Evolutionary conservation across 2,329 filamentous ascomycete genomes (phyloP).

Genomic region (Sarocladiaceae sp.): DNA sequence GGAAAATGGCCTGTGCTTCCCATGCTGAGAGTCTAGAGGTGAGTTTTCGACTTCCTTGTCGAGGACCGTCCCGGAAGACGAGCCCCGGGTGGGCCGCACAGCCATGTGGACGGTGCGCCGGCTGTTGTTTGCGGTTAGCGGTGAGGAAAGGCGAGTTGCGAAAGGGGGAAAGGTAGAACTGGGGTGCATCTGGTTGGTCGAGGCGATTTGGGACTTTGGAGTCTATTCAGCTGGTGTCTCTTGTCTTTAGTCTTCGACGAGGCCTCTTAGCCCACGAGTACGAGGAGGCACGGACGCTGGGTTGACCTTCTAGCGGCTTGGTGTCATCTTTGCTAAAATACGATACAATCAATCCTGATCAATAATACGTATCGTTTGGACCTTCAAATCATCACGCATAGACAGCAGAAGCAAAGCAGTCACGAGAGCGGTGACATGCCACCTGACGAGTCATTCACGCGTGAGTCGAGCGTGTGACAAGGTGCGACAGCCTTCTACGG

Average conservation of each 20-base stretch:
- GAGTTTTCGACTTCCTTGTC: neutral
- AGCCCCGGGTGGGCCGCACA: constrained; percentile 2
- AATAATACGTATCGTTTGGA: too few species aligned
- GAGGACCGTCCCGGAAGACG: neutral
- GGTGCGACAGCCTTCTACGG: neutral
- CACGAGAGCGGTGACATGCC: too few species aligned
- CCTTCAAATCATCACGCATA: too few species aligned
- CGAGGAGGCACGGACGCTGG: neutral
- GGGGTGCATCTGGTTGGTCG: neutral
- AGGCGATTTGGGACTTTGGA: too few species aligned
- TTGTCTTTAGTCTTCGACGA: too few species aligned
- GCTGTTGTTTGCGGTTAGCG: constrained; percentile 1
- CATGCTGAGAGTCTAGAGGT: too few species aligned
- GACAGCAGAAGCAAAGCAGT: too few species aligned
- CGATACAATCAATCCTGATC: too few species aligned
- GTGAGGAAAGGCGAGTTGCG: neutral
- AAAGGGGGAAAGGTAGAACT: neutral
- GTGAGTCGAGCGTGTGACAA: neutral
- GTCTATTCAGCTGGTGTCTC: too few species aligned
- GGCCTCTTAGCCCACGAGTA: too few species aligned
- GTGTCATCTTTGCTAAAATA: too few species aligned
- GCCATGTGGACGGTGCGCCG: constrained; percentile 2
- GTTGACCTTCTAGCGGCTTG: too few species aligned
- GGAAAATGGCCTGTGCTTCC: constrained; percentile 3
- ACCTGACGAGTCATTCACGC: neutral